phyloP scores from a whole-genome alignment of 441 rosid genomes.

The Pelargonium myrrhifolium region DNA sequence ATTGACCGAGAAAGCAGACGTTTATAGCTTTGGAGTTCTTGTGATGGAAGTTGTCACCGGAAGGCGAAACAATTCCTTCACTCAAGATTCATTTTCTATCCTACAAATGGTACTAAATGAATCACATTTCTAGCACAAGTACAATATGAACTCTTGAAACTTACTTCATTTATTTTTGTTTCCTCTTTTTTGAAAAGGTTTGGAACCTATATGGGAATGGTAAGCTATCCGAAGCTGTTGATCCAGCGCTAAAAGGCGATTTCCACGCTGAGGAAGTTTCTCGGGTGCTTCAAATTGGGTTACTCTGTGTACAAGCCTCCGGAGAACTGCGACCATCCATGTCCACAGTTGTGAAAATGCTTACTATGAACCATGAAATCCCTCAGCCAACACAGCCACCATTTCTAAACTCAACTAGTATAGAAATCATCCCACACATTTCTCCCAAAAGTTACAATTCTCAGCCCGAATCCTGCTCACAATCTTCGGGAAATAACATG shows the following conservation, averaged over 20 bases:
- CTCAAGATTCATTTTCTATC: conserved; percentile 36
- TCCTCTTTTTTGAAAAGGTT: conserved; percentile 30
- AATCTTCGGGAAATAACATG: conserved; percentile 8
- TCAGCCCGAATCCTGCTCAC: conserved; percentile 2
- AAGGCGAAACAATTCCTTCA: conserved; percentile 41
- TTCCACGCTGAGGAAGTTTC: conserved; percentile 42
- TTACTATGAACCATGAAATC: conserved; percentile 35
- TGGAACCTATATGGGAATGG: conserved; percentile 47
- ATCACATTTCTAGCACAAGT: background rate
- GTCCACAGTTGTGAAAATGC: conserved; percentile 66
- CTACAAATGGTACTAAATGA: conserved; percentile 37
- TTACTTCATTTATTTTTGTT: background rate
- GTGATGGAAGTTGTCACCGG: conserved; percentile 57
- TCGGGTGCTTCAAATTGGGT: conserved; percentile 49
- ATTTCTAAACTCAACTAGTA: conserved; percentile 23
- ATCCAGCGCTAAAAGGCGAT: conserved; percentile 42
- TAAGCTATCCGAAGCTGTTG: conserved; percentile 45
- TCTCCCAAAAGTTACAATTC: background rate
- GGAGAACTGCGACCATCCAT: conserved; percentile 73
- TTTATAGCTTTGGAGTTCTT: conserved; percentile 76
- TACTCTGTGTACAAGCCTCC: conserved; percentile 77
- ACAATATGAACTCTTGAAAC: background rate
- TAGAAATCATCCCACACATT: background rate
- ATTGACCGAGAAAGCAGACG: conserved; percentile 75
- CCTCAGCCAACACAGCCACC: conserved; percentile 72